Evolutionary conservation across 805 yeast genomes (phyloP).

Genomic region (Ogataea glucozyma): DNA sequence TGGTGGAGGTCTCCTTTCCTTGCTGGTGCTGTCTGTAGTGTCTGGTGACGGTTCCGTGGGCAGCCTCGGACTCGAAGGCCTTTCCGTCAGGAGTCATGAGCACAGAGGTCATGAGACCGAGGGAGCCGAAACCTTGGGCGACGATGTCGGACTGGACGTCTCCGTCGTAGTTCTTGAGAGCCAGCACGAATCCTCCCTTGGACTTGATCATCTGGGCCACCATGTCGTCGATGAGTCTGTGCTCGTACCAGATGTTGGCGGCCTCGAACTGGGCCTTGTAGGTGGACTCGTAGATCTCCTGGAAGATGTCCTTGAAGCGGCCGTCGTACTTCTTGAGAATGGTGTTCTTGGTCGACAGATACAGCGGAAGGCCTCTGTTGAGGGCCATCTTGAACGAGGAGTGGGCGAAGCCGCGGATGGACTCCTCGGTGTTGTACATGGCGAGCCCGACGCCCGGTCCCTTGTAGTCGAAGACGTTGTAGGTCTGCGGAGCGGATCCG

Average conservation of each 20-base stretch:
- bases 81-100: conserved; percentile 83
- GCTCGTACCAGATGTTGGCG: conserved; percentile 70
- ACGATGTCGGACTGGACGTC: conserved; percentile 85
- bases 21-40: conserved; percentile 80
- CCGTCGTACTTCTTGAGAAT: conserved; percentile 83
- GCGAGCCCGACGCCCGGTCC: conserved; percentile 75
- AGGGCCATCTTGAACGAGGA: conserved; percentile 77
- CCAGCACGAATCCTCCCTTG: conserved; percentile 78
- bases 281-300: conserved; percentile 57
- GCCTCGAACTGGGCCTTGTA: conserved; percentile 60
- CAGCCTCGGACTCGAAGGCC: conserved; percentile 84
- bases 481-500: conserved; percentile 49
- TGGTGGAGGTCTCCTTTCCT: conserved; percentile 81
- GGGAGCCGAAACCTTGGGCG: conserved; percentile 84
- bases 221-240: conserved; percentile 83
- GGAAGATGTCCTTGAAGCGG: conserved; percentile 77
- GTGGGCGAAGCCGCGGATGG: conserved; percentile 76
- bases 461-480: conserved; percentile 61
- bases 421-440: conserved; percentile 82
- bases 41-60: conserved; percentile 87
- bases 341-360: conserved; percentile 75
- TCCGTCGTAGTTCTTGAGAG: conserved; percentile 83
- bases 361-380: conserved; percentile 61
- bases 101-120: conserved; percentile 83
- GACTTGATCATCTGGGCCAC: conserved; percentile 88